These are phyloP conservation scores for Aureobasidium vineae DNA, from an alignment of 2,329 filamentous ascomycete genomes.

Conservation along the genomic window DNA sequence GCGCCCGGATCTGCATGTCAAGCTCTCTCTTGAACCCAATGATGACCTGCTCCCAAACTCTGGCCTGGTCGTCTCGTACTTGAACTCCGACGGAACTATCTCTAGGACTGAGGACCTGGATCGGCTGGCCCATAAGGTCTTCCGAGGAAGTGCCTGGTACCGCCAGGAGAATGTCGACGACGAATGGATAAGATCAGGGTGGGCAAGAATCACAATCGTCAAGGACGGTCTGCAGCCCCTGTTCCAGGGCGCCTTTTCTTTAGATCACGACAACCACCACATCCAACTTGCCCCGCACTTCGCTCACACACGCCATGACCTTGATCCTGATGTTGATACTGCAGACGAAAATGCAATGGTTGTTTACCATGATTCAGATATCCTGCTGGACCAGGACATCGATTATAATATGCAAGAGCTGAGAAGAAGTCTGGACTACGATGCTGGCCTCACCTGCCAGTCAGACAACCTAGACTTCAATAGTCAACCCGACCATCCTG, in stretches of 20 bases:
- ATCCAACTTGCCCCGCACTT: slow-evolving; percentile 75
- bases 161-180: slow-evolving; percentile 51
- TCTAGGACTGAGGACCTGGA: slow-evolving; percentile 65
- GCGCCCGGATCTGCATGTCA: slow-evolving; percentile 64
- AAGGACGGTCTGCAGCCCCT: slow-evolving; percentile 74
- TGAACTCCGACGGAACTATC: slow-evolving; percentile 70
- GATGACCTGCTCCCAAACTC: slow-evolving; percentile 75
- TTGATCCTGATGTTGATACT: slow-evolving; percentile 65
- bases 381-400: slow-evolving; percentile 47
- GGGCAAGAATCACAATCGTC: slow-evolving; percentile 77
- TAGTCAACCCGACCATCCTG: slow-evolving; percentile 65
- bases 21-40: slow-evolving; percentile 82
- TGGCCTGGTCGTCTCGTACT: slow-evolving; percentile 69
- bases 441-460: slow-evolving; percentile 54
- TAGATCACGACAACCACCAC: slow-evolving; percentile 82
- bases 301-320: slow-evolving; percentile 64
- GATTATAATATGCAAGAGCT: slow-evolving; percentile 57
- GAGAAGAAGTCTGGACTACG: slow-evolving; percentile 51
- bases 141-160: slow-evolving; percentile 74
- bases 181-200: slow-evolving; percentile 78
- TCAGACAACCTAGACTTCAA: slow-evolving; percentile 82
- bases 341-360: slow-evolving; percentile 72
- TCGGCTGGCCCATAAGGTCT: slow-evolving; percentile 75
- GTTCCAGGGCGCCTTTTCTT: slow-evolving; percentile 85
- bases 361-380: slow-evolving; percentile 87